Evolutionary conservation across 768 basidiomycete species (phyloP).

Genomic region (Psilocybe cubensis): DNA sequence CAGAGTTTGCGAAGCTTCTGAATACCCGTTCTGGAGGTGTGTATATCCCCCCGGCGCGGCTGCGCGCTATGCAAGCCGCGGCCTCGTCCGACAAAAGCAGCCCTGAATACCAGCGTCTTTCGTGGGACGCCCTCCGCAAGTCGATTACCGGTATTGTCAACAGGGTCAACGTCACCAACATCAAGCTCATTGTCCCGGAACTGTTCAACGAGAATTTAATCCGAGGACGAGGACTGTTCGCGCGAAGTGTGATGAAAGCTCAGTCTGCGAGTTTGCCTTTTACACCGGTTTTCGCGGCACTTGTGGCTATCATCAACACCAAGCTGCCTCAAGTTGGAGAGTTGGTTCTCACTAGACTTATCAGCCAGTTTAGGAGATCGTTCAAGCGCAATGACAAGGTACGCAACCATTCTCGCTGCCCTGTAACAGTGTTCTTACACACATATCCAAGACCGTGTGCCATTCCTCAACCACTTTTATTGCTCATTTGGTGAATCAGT

Average conservation of each 20-base stretch:
- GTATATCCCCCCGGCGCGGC: constrained; percentile 93
- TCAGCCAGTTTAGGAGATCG: constrained; percentile 92
- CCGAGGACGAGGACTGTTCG: constrained; percentile 90
- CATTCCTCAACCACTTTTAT: constrained; percentile 92
- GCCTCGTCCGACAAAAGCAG: constrained; percentile 82
- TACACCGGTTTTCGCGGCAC: constrained; percentile 94
- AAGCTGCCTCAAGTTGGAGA: constrained; percentile 98
- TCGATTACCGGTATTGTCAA: constrained; percentile 99
- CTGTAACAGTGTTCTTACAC: neutral
- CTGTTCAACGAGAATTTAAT: constrained; percentile 94
- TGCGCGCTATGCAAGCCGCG: constrained; percentile 87
- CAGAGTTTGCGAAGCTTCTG: constrained; percentile 88
- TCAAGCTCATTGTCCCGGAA: constrained; percentile 91
- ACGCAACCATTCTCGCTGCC: constrained; percentile 23
- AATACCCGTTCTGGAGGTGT: constrained; percentile 89
- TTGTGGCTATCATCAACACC: constrained; percentile 95
- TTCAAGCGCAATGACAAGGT: constrained; percentile 99
- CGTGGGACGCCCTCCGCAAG: constrained; percentile 98
- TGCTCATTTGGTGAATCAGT: constrained; percentile 92
- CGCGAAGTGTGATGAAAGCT: constrained; percentile 96
- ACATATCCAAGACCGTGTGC: constrained; percentile 73
- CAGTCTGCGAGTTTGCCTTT: constrained; percentile 97
- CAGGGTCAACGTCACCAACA: constrained; percentile 95
- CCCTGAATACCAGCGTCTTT: constrained; percentile 90
- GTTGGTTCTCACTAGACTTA: constrained; percentile 82